These are phyloP conservation scores for Apiotrichum gracile DNA, from an alignment of 1,284 basidiomycete genomes.

Conservation along the genomic window DNA sequence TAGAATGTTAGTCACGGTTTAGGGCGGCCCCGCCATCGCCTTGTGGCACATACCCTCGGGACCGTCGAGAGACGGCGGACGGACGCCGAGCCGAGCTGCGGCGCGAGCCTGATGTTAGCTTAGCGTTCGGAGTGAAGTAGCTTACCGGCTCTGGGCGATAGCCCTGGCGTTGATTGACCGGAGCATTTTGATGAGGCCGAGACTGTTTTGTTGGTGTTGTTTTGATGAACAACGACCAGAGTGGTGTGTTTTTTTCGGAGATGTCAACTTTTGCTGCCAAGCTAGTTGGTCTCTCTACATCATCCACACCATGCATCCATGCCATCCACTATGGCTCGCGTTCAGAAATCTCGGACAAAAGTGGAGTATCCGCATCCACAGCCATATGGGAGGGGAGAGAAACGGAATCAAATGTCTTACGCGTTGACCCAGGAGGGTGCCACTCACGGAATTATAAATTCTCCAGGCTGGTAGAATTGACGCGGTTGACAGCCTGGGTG, in stretches of 20 bases:
- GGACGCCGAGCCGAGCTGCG: conserved; percentile 6
- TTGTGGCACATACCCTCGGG: neutral
- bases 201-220: neutral
- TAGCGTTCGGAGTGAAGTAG: neutral
- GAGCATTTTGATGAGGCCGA: conserved; percentile 7
- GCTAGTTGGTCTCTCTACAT: neutral
- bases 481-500: neutral
- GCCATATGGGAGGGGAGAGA: neutral
- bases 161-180: conserved; percentile 14
- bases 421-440: neutral
- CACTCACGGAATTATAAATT: neutral
- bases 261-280: neutral
- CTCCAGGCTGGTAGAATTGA: no score
- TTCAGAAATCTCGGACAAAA: neutral
- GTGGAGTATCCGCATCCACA: neutral
- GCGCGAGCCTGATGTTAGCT: conserved; percentile 10
- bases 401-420: neutral
- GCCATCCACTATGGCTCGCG: neutral
- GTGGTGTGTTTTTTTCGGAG: neutral
- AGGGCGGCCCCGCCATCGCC: neutral
- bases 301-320: no score
- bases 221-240: neutral
- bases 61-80: conserved; percentile 17
- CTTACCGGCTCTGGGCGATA: conserved; percentile 12
- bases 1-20: conserved; percentile 2